Base-by-base conservation (phyloP, 257 asterid species). In the Hygrophila difformis region DNA sequence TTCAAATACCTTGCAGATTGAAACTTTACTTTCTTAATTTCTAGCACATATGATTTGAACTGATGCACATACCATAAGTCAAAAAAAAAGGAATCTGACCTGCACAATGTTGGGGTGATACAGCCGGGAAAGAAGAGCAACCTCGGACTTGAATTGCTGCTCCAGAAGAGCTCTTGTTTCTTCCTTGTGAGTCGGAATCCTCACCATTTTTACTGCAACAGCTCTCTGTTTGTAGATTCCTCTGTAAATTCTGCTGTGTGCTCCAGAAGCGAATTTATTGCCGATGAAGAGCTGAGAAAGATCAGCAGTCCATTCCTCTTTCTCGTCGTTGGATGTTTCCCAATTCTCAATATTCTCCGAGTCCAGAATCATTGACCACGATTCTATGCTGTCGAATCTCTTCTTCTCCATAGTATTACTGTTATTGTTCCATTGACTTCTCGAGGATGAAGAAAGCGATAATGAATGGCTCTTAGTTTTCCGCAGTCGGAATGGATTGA, bases 291-390 rank as follows among this genome's bases (percentile, higher is more conserved):
- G 22, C 73, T 85, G 91, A 12, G 98, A 82, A n/a, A 89, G 87
- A 68, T 89, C 92, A 6, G 81, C 92, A 2, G 76, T 64, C 78
- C 88, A 74, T 46, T 84, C 87, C 51, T 81, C 97, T 8, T 63
- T 66, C 12, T 84, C 88, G 36, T 77, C 84, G 60, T 70, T 72
- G 0, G 81, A 60, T 3, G 70, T 77, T 16, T 82, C 98, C 96
- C 96, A 79, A 0, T 70, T 79, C 49, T 91, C 98, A 12, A 77
- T 64, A 57, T 84, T 84, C 55, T 81, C 97, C 2, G 95, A 81
- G 10, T 89, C 98, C 55, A 91, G 47, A 34, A 91, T 82, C 99
- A 86, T 86, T 14, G 96, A 86, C 99, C 99, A 91, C 16, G 99
- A 91, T 31, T 91, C 96, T 39, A 86, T 42, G 62, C 98, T 91